Base-by-base conservation (phyloP, 441 rosid species). In the Geranium incanum region DNA sequence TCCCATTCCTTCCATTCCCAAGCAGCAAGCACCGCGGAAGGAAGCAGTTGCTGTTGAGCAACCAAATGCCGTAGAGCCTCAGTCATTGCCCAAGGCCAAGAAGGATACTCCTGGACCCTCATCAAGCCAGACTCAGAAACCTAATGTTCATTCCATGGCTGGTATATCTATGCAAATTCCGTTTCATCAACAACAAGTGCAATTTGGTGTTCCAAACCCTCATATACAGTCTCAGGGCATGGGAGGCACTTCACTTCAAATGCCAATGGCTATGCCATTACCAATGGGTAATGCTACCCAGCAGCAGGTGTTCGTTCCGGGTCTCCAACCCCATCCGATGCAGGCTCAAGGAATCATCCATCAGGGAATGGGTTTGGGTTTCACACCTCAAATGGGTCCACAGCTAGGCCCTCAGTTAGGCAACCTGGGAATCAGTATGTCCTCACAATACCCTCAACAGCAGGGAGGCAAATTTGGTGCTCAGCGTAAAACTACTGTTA, bases 271-370 rank as follows among this genome's bases (percentile, higher is more conserved):
- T 18, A 82, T 92, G 80, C 80, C 88, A 52, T 81, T 90, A 70
- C 78, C 90, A 16, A 81, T 89, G 84, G 92, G 87, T 64, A 92
- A 76, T 84, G 81, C 88, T 72, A 86, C 89, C 37, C 99, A 87
- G 86, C 97, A 77, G 77, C 90, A 88, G 73, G 77, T 93, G 79
- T 93, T 77, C 84, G 87, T 91, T 80, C 86, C 81, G 73, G 90
- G 98, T 77, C 86, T 90, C 68, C 95, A 86, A 62, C 74, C 86
- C 9, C 99, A 91, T 73, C 86, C 86, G 12, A 74, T 90, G 86
- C 94, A 86, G 82, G 86, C 91, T 74, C 99, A 86, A 76, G 89
- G 95, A 74, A 86, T 91, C 76, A 89, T 90, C 82, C 99, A 88
- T 82, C 99, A 90, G 83, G 84, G 89, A 6, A 97, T 86, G 82